Evolutionary conservation across 2,329 filamentous ascomycete species (phyloP), one percentile per base, ranked within the genome.

Genomic region (Trichoderma arundinaceum): DNA sequence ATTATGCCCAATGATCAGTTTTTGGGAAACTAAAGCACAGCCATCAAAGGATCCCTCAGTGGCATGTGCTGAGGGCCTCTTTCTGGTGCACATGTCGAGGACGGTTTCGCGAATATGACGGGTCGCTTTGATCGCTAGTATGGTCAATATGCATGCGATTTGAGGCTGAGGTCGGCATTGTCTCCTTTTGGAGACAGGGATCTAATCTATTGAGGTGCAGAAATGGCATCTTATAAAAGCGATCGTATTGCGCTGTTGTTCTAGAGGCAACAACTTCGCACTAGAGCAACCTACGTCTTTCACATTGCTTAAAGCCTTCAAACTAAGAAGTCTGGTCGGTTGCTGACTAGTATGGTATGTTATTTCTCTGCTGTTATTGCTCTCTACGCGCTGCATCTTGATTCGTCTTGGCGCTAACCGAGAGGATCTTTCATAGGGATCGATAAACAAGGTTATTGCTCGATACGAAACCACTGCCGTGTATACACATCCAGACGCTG

Each of bases 401-500:
- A 28, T 28, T 7, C 2, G 8, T 8, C 19, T 13, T 28, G 12
- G 12, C 12, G 8, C 19, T 28, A 17, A 35, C 7, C 17, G 28
- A 7, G 15, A 3, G 6, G 7, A 35, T 17, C 1, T 7, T 28
- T 28, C 33, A 17, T 71, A 86, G 82, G 82, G 77, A 70, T 79
- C 70, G 3, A 64, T 68, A 28, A 73, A 73, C 49, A 72, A 72
- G 39, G 68, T 66, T 13, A 72, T 78, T 53, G 66, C 69, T 19
- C 84, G 86, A 19, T 87, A 83, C 76, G 86, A 88, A 74, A 79
- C 84, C 60, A 88, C 85, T 1, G 80, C 83, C 54, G 84, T 88
- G 56, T 88, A 86, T 73, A 82, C 80, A 0, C 85, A 88, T 64
- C 85, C 86, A 7, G 78, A 86, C 64, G 86, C 86, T 60, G 81